Conservation (phyloP, 73 alveolate species). For the Tetrahymena thermophila region DNA sequence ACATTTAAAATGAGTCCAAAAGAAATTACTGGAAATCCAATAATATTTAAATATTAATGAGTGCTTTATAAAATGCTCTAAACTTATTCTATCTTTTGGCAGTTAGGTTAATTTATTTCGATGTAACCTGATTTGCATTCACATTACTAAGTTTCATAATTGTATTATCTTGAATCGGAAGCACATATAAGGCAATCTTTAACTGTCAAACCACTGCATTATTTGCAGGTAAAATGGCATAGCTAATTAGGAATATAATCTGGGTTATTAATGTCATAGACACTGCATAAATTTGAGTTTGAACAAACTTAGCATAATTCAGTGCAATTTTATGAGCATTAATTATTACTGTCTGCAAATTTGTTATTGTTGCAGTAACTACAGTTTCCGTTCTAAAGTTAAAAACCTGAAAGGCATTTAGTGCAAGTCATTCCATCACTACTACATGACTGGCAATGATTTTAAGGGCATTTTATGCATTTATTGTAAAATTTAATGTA, state of each 20-base stretch:
- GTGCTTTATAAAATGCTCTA: neutral
- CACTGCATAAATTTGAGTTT: neutral
- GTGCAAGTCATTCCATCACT: neutral
- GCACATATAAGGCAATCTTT: neutral
- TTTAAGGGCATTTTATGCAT: neutral
- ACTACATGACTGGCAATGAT: neutral
- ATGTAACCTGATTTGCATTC: neutral
- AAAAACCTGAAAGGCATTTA: neutral
- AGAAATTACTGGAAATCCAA: neutral
- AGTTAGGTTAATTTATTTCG: neutral
- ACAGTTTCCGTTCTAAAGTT: neutral
- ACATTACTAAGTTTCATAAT: neutral
- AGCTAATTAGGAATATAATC: neutral
- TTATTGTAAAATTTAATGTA: neutral
- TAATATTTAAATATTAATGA: neutral
- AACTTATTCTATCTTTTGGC: neutral
- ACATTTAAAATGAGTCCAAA: neutral
- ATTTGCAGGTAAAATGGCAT: neutral
- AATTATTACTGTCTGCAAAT: neutral
- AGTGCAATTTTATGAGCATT: neutral
- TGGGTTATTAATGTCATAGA: neutral
- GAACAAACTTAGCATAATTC: neutral
- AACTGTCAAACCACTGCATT: neutral
- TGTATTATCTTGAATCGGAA: neutral
- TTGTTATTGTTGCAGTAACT: neutral